Base-by-base conservation (phyloP, 768 basidiomycete species). In the Tricholoma flavovirens region DNA sequence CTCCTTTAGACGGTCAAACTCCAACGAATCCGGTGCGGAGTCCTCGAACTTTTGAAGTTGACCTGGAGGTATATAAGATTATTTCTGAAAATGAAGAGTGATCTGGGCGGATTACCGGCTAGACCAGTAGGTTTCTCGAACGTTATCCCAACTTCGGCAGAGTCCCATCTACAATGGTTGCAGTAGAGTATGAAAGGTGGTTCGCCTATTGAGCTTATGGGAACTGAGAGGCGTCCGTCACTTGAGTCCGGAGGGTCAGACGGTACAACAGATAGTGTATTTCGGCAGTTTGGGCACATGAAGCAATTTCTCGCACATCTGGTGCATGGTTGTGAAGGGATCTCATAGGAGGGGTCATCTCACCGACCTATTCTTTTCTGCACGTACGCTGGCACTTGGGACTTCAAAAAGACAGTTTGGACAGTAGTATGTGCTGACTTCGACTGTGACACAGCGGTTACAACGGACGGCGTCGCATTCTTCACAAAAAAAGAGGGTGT, bases 241-340 rank as follows among this genome's bases (percentile, higher is more conserved):
- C 80, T 78, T 26, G 77, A 65, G 56, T 87, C 87, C 51, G 80
- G 81, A 29, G 85, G 89, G 69, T 97, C 93, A 3, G 92, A 93
- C 11, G 92, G 85, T n/a, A 95, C 93, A 6, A 95, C 88, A 15
- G 88, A 84, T 3, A 98, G 78, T 4, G 93, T 92, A 65, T 96
- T 92, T 48, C 83, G 81, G 72, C 97, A 99, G 66, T 83, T 85
- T 3, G 97, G 97, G 68, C 97, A 99, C 72, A 89, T 83, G 73
- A 98, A 98, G 76, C 97, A 99, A 66, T 97, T 98, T 54, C 97
- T 82, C 15, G 96, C 94, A 71, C 97, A 99, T 82, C 97, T 98
- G 38, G 24, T 26, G 38, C 49, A 36, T 67, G 7, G 15, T 59
- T 54, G 50, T 56, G 55, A 56, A 45, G 51, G 21, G 30, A 36